Percentiles rank a stretch among this genome's conserved stretches.
Conservation (phyloP, 208 protist species). For the Crithidia bombi region DNA sequence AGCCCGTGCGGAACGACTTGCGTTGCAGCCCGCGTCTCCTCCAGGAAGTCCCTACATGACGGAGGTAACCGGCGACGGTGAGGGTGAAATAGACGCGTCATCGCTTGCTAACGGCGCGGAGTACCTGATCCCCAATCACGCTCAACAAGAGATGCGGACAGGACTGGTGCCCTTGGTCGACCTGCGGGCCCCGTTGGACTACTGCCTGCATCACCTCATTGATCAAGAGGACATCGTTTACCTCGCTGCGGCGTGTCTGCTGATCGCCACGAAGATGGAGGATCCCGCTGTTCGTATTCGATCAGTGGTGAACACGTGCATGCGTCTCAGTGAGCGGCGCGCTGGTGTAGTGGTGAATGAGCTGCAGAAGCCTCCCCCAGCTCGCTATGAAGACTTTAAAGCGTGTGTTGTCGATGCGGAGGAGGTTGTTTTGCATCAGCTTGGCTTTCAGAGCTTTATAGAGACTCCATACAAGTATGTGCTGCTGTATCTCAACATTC, state of each 20-base stretch:
- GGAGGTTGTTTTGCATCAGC: constrained; percentile 66
- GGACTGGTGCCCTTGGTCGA: constrained; percentile 63
- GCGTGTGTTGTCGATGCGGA: constrained; percentile 72
- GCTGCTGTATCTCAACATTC: constrained; percentile 62
- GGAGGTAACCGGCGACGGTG: constrained; percentile 16
- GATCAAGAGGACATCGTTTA: constrained; percentile 76
- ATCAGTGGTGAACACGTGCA: constrained; percentile 61
- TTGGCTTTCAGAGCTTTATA: constrained; percentile 88
- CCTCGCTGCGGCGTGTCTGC: constrained; percentile 77
- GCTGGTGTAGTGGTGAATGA: constrained; percentile 27
- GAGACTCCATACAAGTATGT: constrained; percentile 82
- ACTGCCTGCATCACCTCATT: constrained; percentile 64
- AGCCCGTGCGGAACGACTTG: constrained; percentile 10
- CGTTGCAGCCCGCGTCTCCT: constrained; percentile 10
- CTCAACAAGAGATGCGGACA: constrained; percentile 42
- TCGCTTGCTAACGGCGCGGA: constrained; percentile 25
- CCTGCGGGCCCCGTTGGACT: constrained; percentile 77
- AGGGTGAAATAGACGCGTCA: not conserved
- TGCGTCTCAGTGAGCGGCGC: constrained; percentile 63
- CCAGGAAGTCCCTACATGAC: not conserved
- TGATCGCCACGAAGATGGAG: constrained; percentile 81
- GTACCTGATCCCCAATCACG: constrained; percentile 66
- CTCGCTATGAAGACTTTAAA: constrained; percentile 73
- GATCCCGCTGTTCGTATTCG: constrained; percentile 60
- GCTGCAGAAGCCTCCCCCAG: constrained; percentile 23